These are phyloP conservation scores for Aspergillus homomorphus DNA, from an alignment of 495 filamentous ascomycete genomes.

Conservation along the genomic window DNA sequence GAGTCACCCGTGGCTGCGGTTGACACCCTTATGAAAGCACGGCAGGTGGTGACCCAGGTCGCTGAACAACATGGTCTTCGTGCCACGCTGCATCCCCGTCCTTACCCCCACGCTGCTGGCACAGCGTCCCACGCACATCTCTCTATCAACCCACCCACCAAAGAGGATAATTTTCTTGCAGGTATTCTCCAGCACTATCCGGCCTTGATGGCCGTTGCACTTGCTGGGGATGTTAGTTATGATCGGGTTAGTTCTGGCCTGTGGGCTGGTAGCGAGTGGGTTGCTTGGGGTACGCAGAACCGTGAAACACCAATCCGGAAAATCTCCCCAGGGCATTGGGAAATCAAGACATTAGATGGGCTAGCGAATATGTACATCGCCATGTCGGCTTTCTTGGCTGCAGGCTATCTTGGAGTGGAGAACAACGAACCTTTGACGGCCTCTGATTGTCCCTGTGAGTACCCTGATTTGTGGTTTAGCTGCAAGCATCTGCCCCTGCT, in stretches of 20 bases:
- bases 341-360: slow-evolving; percentile 42
- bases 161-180: slow-evolving; percentile 36
- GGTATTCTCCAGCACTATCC: slow-evolving; percentile 34
- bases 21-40: slow-evolving; percentile 69
- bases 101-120: slow-evolving; percentile 43
- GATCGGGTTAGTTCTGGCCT: slow-evolving; percentile 40
- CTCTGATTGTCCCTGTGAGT: slow-evolving; percentile 54
- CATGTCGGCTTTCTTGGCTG: slow-evolving; percentile 60
- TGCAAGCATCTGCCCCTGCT: background rate
- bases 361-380: slow-evolving; percentile 45
- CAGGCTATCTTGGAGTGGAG: slow-evolving; percentile 60
- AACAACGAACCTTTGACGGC: slow-evolving; percentile 40
- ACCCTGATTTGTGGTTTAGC: background rate
- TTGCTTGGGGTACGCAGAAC: slow-evolving; percentile 46
- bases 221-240: slow-evolving; percentile 41
- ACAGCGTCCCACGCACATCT: slow-evolving; percentile 46
- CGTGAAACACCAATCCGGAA: slow-evolving; percentile 43
- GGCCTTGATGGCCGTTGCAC: slow-evolving; percentile 35
- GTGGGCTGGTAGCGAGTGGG: slow-evolving; percentile 56
- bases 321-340: slow-evolving; percentile 37
- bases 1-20: slow-evolving; percentile 63
- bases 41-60: slow-evolving; percentile 59
- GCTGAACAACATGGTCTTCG: slow-evolving; percentile 48
- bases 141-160: slow-evolving; percentile 31
- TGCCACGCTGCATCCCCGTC: slow-evolving; percentile 77